These are phyloP conservation scores for Eutypa lata DNA, from an alignment of 2,329 filamentous ascomycete genomes.

Conservation along the genomic window DNA sequence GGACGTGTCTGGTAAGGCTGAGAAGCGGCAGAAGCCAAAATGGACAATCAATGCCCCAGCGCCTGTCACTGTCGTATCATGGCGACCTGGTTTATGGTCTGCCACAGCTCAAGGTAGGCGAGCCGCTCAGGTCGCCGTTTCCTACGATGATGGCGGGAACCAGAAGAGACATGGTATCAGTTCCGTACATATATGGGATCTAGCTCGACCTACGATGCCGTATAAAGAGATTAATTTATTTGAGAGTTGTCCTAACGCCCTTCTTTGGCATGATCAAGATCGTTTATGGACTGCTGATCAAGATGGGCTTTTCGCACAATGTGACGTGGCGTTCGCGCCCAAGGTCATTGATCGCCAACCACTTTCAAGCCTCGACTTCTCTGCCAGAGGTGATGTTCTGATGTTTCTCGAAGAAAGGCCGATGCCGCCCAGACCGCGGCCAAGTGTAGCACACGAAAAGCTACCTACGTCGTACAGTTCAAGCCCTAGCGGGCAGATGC, in stretches of 20 bases:
- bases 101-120: slow-evolving; percentile 57
- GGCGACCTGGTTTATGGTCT: slow-evolving; percentile 66
- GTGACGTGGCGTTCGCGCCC: slow-evolving; percentile 62
- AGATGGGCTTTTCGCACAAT: slow-evolving; percentile 62
- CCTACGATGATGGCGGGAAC: slow-evolving; percentile 56
- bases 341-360: slow-evolving; percentile 61
- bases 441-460: slow-evolving; percentile 18
- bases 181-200: slow-evolving; percentile 64
- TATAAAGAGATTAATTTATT: slow-evolving; percentile 65
- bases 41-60: slow-evolving; percentile 60
- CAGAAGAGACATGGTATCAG: slow-evolving; percentile 53
- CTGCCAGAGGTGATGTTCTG: slow-evolving; percentile 55
- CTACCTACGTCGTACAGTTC: slow-evolving; percentile 42
- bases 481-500: slow-evolving; percentile 45
- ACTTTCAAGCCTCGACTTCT: slow-evolving; percentile 60
- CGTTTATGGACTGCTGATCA: slow-evolving; percentile 64
- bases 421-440: slow-evolving; percentile 40
- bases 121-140: slow-evolving; percentile 59
- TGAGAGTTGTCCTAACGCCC: slow-evolving; percentile 51
- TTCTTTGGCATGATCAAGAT: slow-evolving; percentile 64
- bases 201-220: slow-evolving; percentile 64
- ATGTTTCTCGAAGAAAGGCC: slow-evolving; percentile 61
- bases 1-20: slow-evolving; percentile 58
- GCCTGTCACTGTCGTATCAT: slow-evolving; percentile 56
- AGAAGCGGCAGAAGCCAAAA: slow-evolving; percentile 63